These are phyloP conservation scores for Cyberlindnera maritima DNA, from an alignment of 805 yeast genomes.

Conservation along the genomic window DNA sequence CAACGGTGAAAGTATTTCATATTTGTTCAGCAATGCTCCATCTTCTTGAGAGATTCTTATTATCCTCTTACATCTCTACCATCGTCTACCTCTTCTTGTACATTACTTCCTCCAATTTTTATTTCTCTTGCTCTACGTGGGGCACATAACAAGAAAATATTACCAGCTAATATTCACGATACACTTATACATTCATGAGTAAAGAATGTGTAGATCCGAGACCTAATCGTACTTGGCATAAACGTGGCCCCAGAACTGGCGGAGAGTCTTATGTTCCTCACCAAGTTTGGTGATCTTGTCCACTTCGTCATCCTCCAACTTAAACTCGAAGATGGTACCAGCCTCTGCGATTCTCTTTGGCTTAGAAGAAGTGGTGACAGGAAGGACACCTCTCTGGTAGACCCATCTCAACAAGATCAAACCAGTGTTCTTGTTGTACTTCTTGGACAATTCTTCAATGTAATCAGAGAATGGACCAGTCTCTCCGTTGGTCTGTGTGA, in stretches of 20 bases:
- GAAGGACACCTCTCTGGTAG: conserved; percentile 59
- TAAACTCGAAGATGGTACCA: conserved; percentile 53
- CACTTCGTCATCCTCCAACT: conserved; percentile 50
- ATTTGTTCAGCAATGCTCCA: conserved; percentile 73
- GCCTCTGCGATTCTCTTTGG: conserved; percentile 50
- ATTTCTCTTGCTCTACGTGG: neutral
- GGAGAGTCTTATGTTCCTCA: conserved; percentile 28
- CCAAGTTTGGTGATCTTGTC: conserved; percentile 42
- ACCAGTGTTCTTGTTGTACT: conserved; percentile 59
- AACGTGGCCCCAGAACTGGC: conserved; percentile 34
- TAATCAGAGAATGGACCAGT: conserved; percentile 38
- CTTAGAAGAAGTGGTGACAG: conserved; percentile 71
- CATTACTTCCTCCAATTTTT: neutral
- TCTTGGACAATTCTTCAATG: conserved; percentile 44
- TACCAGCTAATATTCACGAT: no score
- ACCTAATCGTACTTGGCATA: conserved; percentile 23
- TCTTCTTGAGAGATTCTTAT: neutral
- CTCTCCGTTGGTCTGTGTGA: conserved; percentile 46
- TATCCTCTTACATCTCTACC: neutral
- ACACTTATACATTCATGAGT: neutral
- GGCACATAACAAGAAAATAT: no score
- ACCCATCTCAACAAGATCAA: conserved; percentile 72
- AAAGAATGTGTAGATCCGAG: neutral
- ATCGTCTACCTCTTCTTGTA: neutral
- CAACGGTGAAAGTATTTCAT: conserved; percentile 93